Evolutionary conservation across 768 basidiomycete species (phyloP).

Genomic region (Fomitopsis serialis): DNA sequence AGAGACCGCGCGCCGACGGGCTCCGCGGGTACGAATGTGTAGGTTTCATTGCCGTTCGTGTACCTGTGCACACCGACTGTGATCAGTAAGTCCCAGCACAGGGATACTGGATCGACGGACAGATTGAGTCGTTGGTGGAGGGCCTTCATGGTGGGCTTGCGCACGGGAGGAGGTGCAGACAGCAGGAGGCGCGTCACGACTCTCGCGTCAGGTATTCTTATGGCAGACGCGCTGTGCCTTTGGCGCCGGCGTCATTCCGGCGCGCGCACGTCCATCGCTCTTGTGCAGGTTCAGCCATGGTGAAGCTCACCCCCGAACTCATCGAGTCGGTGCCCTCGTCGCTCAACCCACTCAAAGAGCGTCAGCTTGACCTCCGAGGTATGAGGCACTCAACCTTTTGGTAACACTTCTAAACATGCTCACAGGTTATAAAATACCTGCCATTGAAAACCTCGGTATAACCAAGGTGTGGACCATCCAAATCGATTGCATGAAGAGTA

Average conservation of each 20-base stretch:
- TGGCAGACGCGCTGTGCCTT: not conserved
- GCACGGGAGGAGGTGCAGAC: slow-evolving; percentile 10
- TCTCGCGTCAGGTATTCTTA: slow-evolving; percentile 12
- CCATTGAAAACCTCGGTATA: slow-evolving; percentile 95
- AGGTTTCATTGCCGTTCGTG: slow-evolving; percentile 65
- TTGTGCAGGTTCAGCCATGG: slow-evolving; percentile 23
- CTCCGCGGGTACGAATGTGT: slow-evolving; percentile 70
- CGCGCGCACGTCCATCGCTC: slow-evolving; percentile 5
- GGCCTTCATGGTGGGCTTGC: slow-evolving; percentile 47
- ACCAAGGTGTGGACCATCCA: slow-evolving; percentile 29
- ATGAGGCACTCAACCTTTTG: slow-evolving; percentile 15
- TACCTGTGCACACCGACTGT: slow-evolving; percentile 39
- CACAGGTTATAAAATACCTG: slow-evolving; percentile 87
- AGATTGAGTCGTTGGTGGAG: slow-evolving; percentile 71
- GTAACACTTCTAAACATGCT: slow-evolving; percentile 15
- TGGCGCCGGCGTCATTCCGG: slow-evolving; percentile 1
- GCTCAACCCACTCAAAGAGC: slow-evolving; percentile 81
- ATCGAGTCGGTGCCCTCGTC: slow-evolving; percentile 75
- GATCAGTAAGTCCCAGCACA: not conserved
- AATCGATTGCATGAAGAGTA: not conserved
- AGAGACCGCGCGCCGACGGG: slow-evolving; percentile 58
- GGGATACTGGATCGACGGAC: slow-evolving; percentile 30
- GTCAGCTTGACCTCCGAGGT: slow-evolving; percentile 91
- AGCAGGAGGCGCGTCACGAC: slow-evolving; percentile 11
- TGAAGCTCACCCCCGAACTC: slow-evolving; percentile 95